Evolutionary conservation across 78 protist genomes (phyloP).

Genomic region (Cyanophora paradoxa): DNA sequence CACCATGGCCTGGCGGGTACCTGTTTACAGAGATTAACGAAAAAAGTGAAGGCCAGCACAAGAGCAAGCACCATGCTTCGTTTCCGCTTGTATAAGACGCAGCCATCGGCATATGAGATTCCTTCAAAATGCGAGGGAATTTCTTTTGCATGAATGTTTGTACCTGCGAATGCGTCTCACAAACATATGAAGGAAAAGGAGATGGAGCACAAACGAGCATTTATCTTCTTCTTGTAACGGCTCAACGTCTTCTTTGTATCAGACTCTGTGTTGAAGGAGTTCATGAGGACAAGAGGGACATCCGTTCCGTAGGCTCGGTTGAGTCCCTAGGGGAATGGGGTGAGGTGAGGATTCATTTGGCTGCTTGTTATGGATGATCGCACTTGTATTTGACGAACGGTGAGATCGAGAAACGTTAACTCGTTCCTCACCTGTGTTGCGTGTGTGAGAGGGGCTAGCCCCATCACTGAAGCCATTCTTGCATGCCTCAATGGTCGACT

Average conservation of each 20-base stretch:
- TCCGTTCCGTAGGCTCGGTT: too few species aligned
- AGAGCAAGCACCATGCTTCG: not conserved
- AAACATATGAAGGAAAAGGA: too few species aligned
- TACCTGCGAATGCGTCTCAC: too few species aligned
- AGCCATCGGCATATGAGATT: constrained; percentile 60
- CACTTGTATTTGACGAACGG: constrained; percentile 79
- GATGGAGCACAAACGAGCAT: too few species aligned
- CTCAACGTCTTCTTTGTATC: constrained; percentile 72
- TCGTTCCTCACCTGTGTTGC: constrained; percentile 72
- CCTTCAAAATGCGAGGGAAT: constrained; percentile 81
- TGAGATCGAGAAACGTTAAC: constrained; percentile 86
- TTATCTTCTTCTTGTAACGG: too few species aligned
- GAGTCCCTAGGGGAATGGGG: too few species aligned
- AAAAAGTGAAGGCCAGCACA: not conserved
- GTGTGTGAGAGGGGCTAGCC: too few species aligned
- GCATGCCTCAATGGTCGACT: constrained; percentile 81
- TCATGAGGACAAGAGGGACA: constrained; percentile 91
- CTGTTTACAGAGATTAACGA: too few species aligned
- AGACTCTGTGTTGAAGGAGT: constrained; percentile 89
- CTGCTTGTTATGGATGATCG: not conserved
- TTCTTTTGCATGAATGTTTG: constrained; percentile 34
- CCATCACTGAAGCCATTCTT: too few species aligned
- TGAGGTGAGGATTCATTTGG: too few species aligned
- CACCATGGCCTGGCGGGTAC: constrained; percentile 98
- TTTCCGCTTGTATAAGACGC: not conserved